Evolutionary conservation across 1,284 basidiomycete species (phyloP).

Genomic region (Cystobasidiaceae sp.): DNA sequence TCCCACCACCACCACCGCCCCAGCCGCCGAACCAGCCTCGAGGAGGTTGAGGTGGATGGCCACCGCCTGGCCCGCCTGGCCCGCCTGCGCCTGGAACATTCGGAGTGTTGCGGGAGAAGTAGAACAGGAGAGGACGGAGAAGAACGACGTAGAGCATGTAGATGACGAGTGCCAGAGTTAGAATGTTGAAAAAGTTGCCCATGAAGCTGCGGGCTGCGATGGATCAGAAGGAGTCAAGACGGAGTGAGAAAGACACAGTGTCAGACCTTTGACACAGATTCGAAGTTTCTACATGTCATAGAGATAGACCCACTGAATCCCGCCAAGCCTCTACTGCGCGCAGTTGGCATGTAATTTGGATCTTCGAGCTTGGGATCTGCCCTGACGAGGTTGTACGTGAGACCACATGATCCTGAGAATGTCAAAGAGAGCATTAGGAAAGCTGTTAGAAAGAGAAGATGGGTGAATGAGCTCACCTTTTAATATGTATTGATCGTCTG

Average conservation of each 20-base stretch:
- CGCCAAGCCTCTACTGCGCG: too few relatives aligned
- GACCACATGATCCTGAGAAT: slow-evolving; percentile 65
- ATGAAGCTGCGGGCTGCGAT: slow-evolving; percentile 53
- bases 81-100: slow-evolving; percentile 5
- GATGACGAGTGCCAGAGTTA: slow-evolving; percentile 54
- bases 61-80: too few relatives aligned
- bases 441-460: neutral
- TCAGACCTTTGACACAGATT: too few relatives aligned
- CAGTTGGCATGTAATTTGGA: slow-evolving; percentile 44
- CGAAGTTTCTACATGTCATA: too few relatives aligned
- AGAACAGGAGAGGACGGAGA: slow-evolving; percentile 1
- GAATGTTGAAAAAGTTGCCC: slow-evolving; percentile 55
- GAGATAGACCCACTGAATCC: too few relatives aligned
- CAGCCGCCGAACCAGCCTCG: slow-evolving; percentile 35
- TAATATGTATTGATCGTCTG: slow-evolving; percentile 74
- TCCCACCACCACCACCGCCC: slow-evolving; percentile 41
- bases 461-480: slow-evolving; percentile 60
- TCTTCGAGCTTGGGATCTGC: slow-evolving; percentile 49
- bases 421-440: neutral
- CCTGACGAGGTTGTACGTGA: slow-evolving; percentile 70
- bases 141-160: slow-evolving; percentile 40
- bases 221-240: slow-evolving; percentile 55
- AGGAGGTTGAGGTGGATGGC: slow-evolving; percentile 30
- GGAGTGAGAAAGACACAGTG: slow-evolving; percentile 42
- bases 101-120: slow-evolving; percentile 20